Conservation (phyloP, 208 protist genomes). For the Perkinsela sp. region DNA sequence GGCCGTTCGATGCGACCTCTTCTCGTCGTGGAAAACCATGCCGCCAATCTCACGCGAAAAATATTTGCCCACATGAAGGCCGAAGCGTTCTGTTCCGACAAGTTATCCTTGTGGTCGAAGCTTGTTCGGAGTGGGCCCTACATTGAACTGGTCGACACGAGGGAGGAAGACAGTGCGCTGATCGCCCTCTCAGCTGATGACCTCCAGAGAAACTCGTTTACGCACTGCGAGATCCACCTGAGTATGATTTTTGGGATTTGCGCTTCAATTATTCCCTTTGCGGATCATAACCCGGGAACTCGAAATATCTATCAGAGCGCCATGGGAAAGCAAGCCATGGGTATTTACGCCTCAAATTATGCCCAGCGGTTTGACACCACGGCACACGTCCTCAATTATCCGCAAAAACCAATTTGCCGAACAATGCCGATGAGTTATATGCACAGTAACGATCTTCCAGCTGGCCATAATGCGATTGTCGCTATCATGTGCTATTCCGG, state of each 20-base stretch:
- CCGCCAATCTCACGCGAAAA: background rate
- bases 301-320: conserved; percentile 99
- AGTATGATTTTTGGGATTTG: conserved; percentile 59
- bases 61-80: background rate
- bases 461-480: conserved; percentile 96
- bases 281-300: conserved; percentile 99
- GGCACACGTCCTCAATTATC: conserved; percentile 88
- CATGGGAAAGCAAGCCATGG: conserved; percentile 98
- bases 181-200: conserved; percentile 74
- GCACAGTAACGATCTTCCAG: conserved; percentile 81
- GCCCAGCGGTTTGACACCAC: conserved; percentile 90
- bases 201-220: conserved; percentile 39
- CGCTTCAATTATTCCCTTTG: conserved; percentile 93
- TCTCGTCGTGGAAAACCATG: conserved; percentile 61
- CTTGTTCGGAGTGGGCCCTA: background rate
- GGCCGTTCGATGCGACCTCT: conserved; percentile 76
- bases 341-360: conserved; percentile 76
- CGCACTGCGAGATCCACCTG: conserved; percentile 70
- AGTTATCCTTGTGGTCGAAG: background rate
- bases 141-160: conserved; percentile 97
- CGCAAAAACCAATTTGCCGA: conserved; percentile 83
- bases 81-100: background rate
- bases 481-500: conserved; percentile 98
- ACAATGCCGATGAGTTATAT: conserved; percentile 84
- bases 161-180: conserved; percentile 90